phyloP scores from a whole-genome alignment of 1,284 basidiomycete species.

The Cryptococcus floricola region DNA sequence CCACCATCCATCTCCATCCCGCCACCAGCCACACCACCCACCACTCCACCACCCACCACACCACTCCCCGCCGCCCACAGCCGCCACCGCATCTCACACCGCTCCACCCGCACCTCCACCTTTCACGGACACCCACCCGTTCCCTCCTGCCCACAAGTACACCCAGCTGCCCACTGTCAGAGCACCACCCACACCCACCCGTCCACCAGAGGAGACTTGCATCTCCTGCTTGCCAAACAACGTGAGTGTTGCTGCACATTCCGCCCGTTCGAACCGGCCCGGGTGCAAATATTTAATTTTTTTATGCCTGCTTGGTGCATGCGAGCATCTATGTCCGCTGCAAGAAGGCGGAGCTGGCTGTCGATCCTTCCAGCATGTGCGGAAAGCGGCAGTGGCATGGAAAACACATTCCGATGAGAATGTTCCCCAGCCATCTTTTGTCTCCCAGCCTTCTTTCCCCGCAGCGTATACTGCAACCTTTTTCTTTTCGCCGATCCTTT shows the following conservation, averaged over 20 bases:
- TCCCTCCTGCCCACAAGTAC: too few species aligned
- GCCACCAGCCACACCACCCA: not conserved
- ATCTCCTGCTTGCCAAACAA: too few species aligned
- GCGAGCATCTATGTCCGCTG: too few species aligned
- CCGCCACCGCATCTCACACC: too few species aligned
- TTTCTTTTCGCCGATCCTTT: constrained; percentile 1
- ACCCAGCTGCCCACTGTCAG: not conserved
- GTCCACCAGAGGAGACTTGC: too few species aligned
- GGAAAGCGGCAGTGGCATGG: too few species aligned
- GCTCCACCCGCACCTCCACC: not conserved
- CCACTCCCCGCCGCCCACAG: not conserved
- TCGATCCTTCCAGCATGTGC: not conserved
- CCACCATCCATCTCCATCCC: too few species aligned
- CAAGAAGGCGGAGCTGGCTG: not conserved
- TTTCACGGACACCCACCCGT: not conserved
- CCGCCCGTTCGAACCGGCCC: too few species aligned
- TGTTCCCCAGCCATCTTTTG: not conserved
- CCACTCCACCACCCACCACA: not conserved
- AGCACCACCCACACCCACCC: not conserved
- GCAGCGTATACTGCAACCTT: not conserved
- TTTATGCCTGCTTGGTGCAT: too few species aligned
- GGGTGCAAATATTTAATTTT: too few species aligned
- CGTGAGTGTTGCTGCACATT: too few species aligned
- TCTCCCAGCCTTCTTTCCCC: not conserved
- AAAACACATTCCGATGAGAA: too few species aligned